Evolutionary conservation across 169 alveolate species (phyloP).

Genomic region (Eimeria sp.): DNA sequence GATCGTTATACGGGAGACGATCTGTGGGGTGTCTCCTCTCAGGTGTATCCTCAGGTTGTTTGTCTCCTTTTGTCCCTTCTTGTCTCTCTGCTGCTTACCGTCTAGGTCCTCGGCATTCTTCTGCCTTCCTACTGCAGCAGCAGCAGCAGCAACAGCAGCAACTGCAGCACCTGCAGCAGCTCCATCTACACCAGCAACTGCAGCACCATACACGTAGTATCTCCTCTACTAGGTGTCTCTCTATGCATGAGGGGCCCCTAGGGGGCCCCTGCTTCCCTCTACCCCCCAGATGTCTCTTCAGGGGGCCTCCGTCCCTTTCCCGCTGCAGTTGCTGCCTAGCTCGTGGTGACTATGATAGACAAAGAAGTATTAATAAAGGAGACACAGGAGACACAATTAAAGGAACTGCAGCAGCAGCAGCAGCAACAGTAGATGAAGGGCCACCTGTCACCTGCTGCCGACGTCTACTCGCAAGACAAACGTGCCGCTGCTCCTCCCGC

Average conservation of each 20-base stretch:
- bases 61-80: too few species aligned
- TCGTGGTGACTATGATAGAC: not conserved
- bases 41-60: too few species aligned
- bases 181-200: not conserved
- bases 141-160: not conserved
- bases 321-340: conserved; percentile 31
- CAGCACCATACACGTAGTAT: too few species aligned
- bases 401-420: not conserved
- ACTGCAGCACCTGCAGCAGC: too few species aligned
- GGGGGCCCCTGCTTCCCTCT: conserved; percentile 28
- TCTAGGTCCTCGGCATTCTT: too few species aligned
- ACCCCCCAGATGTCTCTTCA: not conserved
- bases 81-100: too few species aligned
- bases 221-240: not conserved
- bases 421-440: not conserved
- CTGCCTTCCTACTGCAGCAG: not conserved
- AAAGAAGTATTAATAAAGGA: not conserved
- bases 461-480: not conserved
- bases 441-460: conserved; percentile 12
- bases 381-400: not conserved
- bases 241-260: not conserved
- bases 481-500: conserved; percentile 6
- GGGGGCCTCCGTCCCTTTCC: not conserved
- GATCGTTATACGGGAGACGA: not conserved
- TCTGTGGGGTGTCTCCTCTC: not conserved